Percentiles rank a stretch among this genome's conserved stretches.
Conservation (phyloP, 345 rosid genomes). For the Brassica incana region DNA sequence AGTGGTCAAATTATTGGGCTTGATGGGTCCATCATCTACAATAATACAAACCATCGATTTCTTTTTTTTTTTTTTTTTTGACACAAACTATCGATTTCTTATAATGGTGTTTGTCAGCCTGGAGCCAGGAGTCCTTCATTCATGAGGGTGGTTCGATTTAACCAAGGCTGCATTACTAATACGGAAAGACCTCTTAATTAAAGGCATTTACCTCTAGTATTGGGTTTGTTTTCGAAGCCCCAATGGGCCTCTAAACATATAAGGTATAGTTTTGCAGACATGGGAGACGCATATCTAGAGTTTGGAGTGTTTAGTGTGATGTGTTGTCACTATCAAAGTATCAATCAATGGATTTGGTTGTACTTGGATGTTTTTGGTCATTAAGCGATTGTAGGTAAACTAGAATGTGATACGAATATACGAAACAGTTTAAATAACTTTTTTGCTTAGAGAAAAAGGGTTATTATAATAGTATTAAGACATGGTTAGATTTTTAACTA, state of each 20-base stretch:
- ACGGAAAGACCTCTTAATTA: too few species aligned
- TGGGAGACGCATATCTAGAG: background rate
- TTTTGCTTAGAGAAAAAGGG: constrained; percentile 1
- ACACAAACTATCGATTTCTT: too few species aligned
- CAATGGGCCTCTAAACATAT: background rate
- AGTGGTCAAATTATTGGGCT: too few species aligned
- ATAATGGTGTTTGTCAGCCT: background rate
- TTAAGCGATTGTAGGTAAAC: constrained; percentile 12
- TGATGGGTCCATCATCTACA: too few species aligned
- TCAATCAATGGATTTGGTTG: constrained; percentile 3
- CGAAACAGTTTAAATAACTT: background rate
- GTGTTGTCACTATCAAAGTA: constrained; percentile 9
- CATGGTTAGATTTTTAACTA: background rate
- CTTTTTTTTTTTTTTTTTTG: too few species aligned
- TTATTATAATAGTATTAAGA: background rate
- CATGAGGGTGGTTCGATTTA: background rate
- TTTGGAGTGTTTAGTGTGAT: background rate
- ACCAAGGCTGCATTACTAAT: too few species aligned
- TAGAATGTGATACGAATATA: background rate
- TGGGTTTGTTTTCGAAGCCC: background rate
- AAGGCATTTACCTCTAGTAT: background rate
- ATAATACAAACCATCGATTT: too few species aligned
- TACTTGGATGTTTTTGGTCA: constrained; percentile 11
- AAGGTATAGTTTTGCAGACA: background rate
- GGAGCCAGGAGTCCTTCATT: background rate